phyloP scores from a whole-genome alignment of 176 grass and related monocot genomes.

The Alloteropsis semialata region DNA sequence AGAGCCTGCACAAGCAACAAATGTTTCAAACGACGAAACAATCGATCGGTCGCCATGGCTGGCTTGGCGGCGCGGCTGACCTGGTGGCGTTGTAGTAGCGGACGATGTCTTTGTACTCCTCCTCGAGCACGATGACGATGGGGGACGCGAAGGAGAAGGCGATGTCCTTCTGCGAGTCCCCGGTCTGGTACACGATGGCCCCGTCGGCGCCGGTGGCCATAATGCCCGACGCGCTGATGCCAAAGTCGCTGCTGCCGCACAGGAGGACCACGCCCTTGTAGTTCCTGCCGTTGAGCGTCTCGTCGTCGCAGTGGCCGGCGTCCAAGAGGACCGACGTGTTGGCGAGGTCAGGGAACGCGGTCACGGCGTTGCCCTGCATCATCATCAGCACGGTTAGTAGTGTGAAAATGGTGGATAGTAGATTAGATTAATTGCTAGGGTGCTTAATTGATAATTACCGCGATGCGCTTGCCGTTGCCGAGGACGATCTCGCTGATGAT shows the following conservation, averaged over 20 bases:
- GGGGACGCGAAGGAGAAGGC: not conserved
- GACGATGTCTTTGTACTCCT: not conserved
- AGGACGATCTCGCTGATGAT: constrained; percentile 15
- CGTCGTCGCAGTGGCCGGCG: not conserved
- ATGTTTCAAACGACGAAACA: too few species aligned
- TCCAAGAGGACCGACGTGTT: constrained; percentile 13
- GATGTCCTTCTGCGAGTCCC: not conserved
- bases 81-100: constrained; percentile 13
- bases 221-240: too few species aligned
- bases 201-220: not conserved
- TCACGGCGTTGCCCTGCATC: not conserved
- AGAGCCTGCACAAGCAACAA: too few species aligned
- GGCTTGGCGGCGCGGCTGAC: not conserved
- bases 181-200: not conserved
- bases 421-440: too few species aligned
- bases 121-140: accelerated
- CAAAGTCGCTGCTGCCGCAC: too few species aligned
- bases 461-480: not conserved
- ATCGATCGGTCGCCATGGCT: not conserved
- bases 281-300: not conserved
- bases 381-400: too few species aligned
- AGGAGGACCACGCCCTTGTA: constrained; percentile 16
- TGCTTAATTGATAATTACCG: not conserved
- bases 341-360: not conserved
- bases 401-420: too few species aligned